Evolutionary conservation across 2,329 filamentous ascomycete genomes (phyloP).

Genomic region (Fusarium guadeloupense): DNA sequence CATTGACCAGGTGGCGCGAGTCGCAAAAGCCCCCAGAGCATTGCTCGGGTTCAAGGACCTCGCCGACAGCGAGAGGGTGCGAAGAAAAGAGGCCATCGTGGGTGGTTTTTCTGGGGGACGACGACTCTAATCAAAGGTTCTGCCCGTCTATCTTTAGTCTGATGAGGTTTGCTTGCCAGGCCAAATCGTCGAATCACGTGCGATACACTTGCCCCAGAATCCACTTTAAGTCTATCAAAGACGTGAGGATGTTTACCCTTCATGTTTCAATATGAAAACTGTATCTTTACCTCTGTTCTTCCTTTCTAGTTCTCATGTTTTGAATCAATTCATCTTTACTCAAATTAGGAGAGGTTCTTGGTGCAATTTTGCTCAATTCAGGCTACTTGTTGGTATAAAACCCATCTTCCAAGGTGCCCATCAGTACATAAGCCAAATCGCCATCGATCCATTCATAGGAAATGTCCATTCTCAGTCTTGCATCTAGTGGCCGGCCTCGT

Average conservation of each 20-base stretch:
- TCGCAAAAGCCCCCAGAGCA: conserved; percentile 31
- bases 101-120: conserved; percentile 24
- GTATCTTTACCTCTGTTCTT: too few species aligned
- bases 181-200: conserved; percentile 43
- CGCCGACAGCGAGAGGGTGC: conserved; percentile 47
- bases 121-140: conserved; percentile 19
- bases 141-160: conserved; percentile 5
- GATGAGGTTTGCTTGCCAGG: conserved; percentile 40
- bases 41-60: conserved; percentile 39
- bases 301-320: too few species aligned
- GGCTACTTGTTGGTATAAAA: not conserved
- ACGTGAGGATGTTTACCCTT: too few species aligned
- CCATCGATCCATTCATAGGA: too few species aligned
- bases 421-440: not conserved
- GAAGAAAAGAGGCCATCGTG: conserved; percentile 51
- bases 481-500: not conserved
- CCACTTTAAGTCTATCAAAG: too few species aligned
- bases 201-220: not conserved
- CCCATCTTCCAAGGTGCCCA: not conserved
- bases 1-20: conserved; percentile 30
- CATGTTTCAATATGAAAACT: too few species aligned
- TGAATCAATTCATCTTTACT: too few species aligned
- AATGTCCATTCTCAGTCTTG: too few species aligned
- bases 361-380: not conserved
- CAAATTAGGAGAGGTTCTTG: too few species aligned